Base-by-base conservation (phyloP, 1,284 basidiomycete species). In the Cryptococcus wingfieldii region DNA sequence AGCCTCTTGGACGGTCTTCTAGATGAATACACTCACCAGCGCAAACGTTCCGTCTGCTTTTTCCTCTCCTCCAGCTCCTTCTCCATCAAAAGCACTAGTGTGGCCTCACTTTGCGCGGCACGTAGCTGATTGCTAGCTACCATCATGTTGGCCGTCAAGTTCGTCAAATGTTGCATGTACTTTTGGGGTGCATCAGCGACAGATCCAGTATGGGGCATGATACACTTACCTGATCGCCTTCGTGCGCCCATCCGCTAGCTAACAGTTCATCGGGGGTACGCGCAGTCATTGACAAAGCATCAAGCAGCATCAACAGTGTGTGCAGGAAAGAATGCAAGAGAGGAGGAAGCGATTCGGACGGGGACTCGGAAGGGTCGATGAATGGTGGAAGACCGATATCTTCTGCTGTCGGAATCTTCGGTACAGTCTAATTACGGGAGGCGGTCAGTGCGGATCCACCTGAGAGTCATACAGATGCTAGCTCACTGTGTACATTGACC, bases 131-230 rank as follows among this genome's bases (percentile, higher is more conserved):
- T 75, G 2, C 68, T 67, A 5, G 69, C 56, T 0, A 75, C 66
- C 70, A 75, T 75, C 69, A 75, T 72, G 2, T 63, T 72, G 13
- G 72, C 71, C 0, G 71, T 65, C 9, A 76, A 56, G 54, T 76
- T 74, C 1, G 62, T 66, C 42, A 76, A 46, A 53, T 76, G 74
- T 59, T 74, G 71, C 23, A 76, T 69, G 47, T 74, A 76, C 74
- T 25, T 49, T 27, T 43, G n/a, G 31, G 38, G 23, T 23, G 8
- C 25, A 14, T 49, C 13, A 49, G 34, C 19, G 25, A 16, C 34
- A 49, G 31, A 49, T 9, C 41, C 7, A 42, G 41, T 37, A 16
- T 25, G 18, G 27, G 16, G 27, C 23, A 38, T 28, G 16, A 27
- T 37, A 19, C 25, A 49, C 47, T 16, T 49, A 71, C 73, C 58